These are phyloP conservation scores for Penicillium roqueforti DNA, from an alignment of 495 filamentous ascomycete species.

Conservation along the genomic window DNA sequence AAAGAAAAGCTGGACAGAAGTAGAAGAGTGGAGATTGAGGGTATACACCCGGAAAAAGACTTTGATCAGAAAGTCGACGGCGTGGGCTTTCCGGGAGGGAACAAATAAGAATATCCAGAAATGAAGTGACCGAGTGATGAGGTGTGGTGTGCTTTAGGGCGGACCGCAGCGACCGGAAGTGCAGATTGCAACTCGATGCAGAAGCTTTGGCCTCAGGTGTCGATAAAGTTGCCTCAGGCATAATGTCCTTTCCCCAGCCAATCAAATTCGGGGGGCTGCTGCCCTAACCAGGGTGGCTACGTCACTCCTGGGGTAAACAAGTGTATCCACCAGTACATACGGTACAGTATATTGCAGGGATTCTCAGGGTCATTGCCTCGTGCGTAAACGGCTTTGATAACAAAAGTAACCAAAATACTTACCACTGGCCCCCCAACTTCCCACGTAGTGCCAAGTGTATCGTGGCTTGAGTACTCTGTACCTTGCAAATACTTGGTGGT, in stretches of 20 bases:
- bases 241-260: neutral
- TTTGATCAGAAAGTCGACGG: conserved; percentile 35
- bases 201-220: conserved; percentile 26
- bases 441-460: neutral
- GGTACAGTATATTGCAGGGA: conserved; percentile 1
- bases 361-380: neutral
- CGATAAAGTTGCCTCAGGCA: neutral
- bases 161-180: conserved; percentile 27
- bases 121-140: conserved; percentile 41
- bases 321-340: conserved; percentile 23
- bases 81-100: conserved; percentile 31
- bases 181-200: conserved; percentile 20
- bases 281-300: conserved; percentile 26
- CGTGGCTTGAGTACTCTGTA: neutral
- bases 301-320: conserved; percentile 34
- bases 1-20: conserved; percentile 17
- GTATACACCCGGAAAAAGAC: conserved; percentile 34
- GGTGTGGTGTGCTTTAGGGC: conserved; percentile 35
- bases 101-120: conserved; percentile 35
- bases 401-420: neutral
- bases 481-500: neutral
- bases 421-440: conserved; percentile 3
- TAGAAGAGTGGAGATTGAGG: conserved; percentile 34
- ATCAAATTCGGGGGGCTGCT: conserved; percentile 17
- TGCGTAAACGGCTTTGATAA: neutral